These are phyloP conservation scores for Inonotus hispidus DNA, from an alignment of 1,284 basidiomycete genomes.

Conservation along the genomic window DNA sequence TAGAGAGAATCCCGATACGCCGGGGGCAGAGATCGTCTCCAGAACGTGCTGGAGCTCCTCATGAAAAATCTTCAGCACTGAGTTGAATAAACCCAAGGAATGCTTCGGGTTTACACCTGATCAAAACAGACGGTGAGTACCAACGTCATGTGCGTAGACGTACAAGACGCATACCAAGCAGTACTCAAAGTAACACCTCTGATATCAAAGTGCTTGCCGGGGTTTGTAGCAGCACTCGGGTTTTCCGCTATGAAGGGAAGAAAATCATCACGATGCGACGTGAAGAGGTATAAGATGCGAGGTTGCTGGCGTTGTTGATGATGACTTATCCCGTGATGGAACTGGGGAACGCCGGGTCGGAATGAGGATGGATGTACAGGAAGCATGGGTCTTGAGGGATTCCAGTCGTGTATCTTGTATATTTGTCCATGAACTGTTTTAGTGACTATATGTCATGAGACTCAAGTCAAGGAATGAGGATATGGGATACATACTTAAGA, in stretches of 20 bases:
- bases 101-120: constrained; percentile 8
- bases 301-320: constrained; percentile 23
- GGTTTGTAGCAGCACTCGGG: constrained; percentile 1
- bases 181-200: neutral
- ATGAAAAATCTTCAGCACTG: constrained; percentile 12
- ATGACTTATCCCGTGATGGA: neutral
- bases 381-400: neutral
- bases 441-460: constrained; percentile 28
- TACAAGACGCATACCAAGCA: constrained; percentile 6
- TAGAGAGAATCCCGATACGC: neutral
- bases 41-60: too few relatives aligned
- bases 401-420: constrained; percentile 8
- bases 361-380: neutral
- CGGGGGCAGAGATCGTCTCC: neutral
- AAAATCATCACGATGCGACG: constrained; percentile 21
- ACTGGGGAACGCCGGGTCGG: neutral
- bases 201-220: neutral
- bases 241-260: constrained; percentile 10
- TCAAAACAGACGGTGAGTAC: neutral
- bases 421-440: constrained; percentile 33
- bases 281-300: constrained; percentile 36
- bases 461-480: neutral
- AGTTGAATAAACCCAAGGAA: constrained; percentile 17
- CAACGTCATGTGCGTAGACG: neutral
- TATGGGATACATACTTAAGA: constrained; percentile 34